Conservation (phyloP, 164 flowering plant species). For the Annona cherimola region DNA sequence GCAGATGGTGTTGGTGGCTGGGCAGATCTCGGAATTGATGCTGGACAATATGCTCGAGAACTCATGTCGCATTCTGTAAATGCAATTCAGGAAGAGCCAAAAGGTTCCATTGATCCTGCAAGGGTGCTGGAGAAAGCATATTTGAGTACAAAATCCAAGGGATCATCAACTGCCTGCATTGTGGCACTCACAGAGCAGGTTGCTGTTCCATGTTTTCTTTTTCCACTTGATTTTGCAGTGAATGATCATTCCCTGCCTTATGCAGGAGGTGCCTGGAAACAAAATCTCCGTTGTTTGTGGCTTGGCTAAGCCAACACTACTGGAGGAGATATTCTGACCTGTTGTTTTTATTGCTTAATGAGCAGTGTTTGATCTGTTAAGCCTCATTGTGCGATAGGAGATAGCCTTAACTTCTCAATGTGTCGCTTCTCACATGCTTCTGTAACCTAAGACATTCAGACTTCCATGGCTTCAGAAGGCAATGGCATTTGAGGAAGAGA, state of each 20-base stretch:
- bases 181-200: conserved; percentile 94
- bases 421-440: background rate
- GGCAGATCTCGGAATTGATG: conserved; percentile 85
- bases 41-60: conserved; percentile 79
- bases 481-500: background rate
- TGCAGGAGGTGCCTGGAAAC: background rate
- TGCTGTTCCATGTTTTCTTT: conserved; percentile 7
- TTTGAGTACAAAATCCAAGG: conserved; percentile 67
- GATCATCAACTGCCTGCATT: conserved; percentile 95
- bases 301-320: background rate
- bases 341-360: background rate
- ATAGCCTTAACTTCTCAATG: background rate
- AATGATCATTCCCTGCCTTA: background rate
- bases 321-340: background rate
- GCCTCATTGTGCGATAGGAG: background rate
- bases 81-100: conserved; percentile 79
- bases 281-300: background rate
- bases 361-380: background rate
- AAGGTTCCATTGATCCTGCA: conserved; percentile 77
- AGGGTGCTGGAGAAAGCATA: conserved; percentile 93
- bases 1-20: conserved; percentile 99
- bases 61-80: conserved; percentile 82
- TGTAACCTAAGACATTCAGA: background rate
- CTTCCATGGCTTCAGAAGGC: background rate
- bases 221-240: background rate